Evolutionary conservation across 2,329 filamentous ascomycete genomes (phyloP).

Genomic region (Fusarium bulbicola): DNA sequence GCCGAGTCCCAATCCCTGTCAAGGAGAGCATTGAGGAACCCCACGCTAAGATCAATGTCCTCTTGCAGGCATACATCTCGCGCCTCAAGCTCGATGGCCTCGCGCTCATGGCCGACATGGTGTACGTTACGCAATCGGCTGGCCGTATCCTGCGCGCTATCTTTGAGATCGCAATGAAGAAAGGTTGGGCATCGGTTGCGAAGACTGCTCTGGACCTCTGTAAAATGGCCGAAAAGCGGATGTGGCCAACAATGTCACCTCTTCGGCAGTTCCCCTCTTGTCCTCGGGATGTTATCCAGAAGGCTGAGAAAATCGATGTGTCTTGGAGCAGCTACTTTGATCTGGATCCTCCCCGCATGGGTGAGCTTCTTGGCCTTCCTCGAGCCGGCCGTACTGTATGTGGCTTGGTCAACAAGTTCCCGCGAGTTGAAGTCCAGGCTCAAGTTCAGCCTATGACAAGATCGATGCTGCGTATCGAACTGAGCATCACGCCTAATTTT

Average conservation of each 20-base stretch:
- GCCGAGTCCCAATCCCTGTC: slow-evolving; percentile 91
- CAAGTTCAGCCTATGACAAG: slow-evolving; percentile 95
- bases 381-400: slow-evolving; percentile 89
- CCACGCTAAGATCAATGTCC: slow-evolving; percentile 97
- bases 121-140: slow-evolving; percentile 97
- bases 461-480: slow-evolving; percentile 88
- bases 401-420: slow-evolving; percentile 88
- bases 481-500: slow-evolving; percentile 93
- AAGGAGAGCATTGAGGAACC: slow-evolving; percentile 98
- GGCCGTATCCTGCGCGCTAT: slow-evolving; percentile 94
- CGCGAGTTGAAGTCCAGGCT: slow-evolving; percentile 89
- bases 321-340: slow-evolving; percentile 95
- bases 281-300: slow-evolving; percentile 85
- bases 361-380: slow-evolving; percentile 89
- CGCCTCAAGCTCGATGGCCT: slow-evolving; percentile 92
- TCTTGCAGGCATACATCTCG: slow-evolving; percentile 96
- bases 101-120: slow-evolving; percentile 97
- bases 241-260: slow-evolving; percentile 99
- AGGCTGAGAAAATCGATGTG: slow-evolving; percentile 94
- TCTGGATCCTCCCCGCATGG: slow-evolving; percentile 94
- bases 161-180: slow-evolving; percentile 97
- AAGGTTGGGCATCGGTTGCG: slow-evolving; percentile 93
- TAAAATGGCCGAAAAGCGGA: slow-evolving; percentile 99
- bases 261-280: slow-evolving; percentile 88
- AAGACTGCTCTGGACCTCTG: slow-evolving; percentile 93